These are phyloP conservation scores for Fraxinus pennsylvanica DNA, from an alignment of 257 asterid species.

Conservation along the genomic window DNA sequence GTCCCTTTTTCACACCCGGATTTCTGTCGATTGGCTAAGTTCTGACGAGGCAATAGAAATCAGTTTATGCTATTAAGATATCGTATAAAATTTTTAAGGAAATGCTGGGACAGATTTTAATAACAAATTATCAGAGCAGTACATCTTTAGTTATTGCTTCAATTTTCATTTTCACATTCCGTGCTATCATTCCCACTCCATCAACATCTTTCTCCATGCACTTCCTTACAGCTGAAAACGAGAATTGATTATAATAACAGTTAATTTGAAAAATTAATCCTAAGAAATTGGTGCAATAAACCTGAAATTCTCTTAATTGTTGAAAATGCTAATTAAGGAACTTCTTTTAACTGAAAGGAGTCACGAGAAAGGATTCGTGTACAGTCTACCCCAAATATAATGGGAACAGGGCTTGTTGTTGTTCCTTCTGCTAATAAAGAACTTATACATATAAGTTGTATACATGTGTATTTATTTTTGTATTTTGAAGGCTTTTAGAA, in stretches of 20 bases:
- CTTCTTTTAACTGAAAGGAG: no score
- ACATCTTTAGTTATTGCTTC: slow-evolving; percentile 74
- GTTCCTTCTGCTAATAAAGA: background rate
- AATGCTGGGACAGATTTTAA: background rate
- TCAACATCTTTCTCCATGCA: slow-evolving; percentile 86
- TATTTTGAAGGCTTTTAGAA: background rate
- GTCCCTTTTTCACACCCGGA: slow-evolving; percentile 84
- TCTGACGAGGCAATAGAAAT: slow-evolving; percentile 40
- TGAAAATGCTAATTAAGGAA: background rate
- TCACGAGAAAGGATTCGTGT: no score
- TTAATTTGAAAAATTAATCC: background rate
- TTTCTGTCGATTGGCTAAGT: slow-evolving; percentile 74
- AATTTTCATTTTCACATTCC: slow-evolving; percentile 65
- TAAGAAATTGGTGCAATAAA: background rate
- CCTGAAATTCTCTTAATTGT: background rate
- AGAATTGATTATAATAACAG: background rate
- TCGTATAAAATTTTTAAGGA: background rate
- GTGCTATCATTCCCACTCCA: slow-evolving; percentile 82
- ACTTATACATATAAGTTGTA: background rate
- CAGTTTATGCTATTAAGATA: slow-evolving; percentile 13
- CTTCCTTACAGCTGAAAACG: slow-evolving; percentile 71
- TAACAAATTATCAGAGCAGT: slow-evolving; percentile 22
- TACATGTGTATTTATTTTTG: background rate
- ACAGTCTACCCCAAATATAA: no score
- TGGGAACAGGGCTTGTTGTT: background rate